Evolutionary conservation across 2,329 filamentous ascomycete genomes (phyloP), one percentile per base, ranked within the genome.

Genomic region (Davidsoniella eucalypti): DNA sequence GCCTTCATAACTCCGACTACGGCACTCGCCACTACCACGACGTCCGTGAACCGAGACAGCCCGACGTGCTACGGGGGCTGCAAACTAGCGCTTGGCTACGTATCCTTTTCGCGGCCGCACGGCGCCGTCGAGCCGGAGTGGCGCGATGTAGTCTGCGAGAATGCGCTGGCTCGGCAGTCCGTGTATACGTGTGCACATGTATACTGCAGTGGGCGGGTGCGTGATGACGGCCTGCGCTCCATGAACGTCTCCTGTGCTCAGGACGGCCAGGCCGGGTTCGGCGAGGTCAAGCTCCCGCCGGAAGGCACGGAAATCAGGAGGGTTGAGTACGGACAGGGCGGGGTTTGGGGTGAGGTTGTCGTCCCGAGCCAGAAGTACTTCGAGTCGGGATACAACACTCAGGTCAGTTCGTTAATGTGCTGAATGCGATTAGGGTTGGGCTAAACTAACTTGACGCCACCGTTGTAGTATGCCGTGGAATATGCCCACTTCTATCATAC

Each of bases 201-300:
- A 2, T 63, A 66, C 56, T 69, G 68, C 53, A 55, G 55, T 26
- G 52, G 54, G 2, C 57, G 54, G 0, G 58, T 60, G 2, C 53
- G 58, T 7, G 52, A 54, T 1, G 55, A 38, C 0, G 62, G 60
- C 0, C 44, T 66, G 10, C 42, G 18, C 2, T 51, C 51, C 7
- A 54, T 67, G 45, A 67, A 67, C 50, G 51, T 58, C 18, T 67
- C 63, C 4, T 70, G 68, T 43, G 37, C 69, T 66, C 23, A 9
- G 5, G 14, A 26, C 21, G 46, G 41, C 16, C 7, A 25, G 10
- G 17, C 9, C n/a, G 46, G 46, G 16, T 46, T 49, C 39, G 42
- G 12, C 5, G 17, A 41, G 8, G 26, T 47, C 23, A 17, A 12
- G 21, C 25, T 21, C 10, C 25, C 23, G 2, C 29, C 41, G 9